Conservation (phyloP, 176 grass and related monocot genomes). For the Raddia distichophylla region DNA sequence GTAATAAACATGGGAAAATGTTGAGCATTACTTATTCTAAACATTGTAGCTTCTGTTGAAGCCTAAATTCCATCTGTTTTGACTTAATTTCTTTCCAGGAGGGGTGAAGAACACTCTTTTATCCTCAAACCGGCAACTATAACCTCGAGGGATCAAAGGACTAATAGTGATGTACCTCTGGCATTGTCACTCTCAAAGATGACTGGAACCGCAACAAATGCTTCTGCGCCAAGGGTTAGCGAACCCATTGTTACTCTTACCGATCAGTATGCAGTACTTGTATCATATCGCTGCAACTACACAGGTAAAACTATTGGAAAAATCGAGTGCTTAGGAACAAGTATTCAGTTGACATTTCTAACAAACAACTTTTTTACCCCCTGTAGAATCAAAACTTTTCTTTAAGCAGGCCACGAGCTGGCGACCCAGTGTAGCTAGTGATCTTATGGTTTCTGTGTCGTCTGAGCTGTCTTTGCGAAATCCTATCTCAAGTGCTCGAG, state of each 20-base stretch:
- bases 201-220: slow-evolving; percentile 42
- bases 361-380: slow-evolving; percentile 36
- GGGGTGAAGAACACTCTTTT: slow-evolving; percentile 91
- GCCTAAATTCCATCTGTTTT: slow-evolving; percentile 15
- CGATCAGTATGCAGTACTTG: slow-evolving; percentile 85
- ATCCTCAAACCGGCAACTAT: slow-evolving; percentile 86
- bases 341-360: slow-evolving; percentile 37
- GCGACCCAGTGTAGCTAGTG: slow-evolving; percentile 75
- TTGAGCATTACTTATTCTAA: slow-evolving; percentile 20
- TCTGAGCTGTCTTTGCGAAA: slow-evolving; percentile 67
- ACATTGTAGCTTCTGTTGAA: slow-evolving; percentile 1
- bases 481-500: slow-evolving; percentile 60
- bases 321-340: slow-evolving; percentile 16
- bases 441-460: slow-evolving; percentile 89
- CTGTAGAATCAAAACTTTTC: slow-evolving; percentile 91
- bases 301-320: slow-evolving; percentile 62
- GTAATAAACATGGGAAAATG: slow-evolving; percentile 18
- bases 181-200: slow-evolving; percentile 47
- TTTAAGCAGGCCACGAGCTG: slow-evolving; percentile 92
- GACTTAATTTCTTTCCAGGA: slow-evolving; percentile 60
- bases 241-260: slow-evolving; percentile 44
- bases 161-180: slow-evolving; percentile 45
- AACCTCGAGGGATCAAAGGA: slow-evolving; percentile 52
- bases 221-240: slow-evolving; percentile 44
- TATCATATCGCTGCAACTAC: slow-evolving; percentile 94